Percentiles rank a stretch among this genome's conserved stretches.
Conservation (phyloP, 208 protist genomes). For the Naegleria gruberi region DNA sequence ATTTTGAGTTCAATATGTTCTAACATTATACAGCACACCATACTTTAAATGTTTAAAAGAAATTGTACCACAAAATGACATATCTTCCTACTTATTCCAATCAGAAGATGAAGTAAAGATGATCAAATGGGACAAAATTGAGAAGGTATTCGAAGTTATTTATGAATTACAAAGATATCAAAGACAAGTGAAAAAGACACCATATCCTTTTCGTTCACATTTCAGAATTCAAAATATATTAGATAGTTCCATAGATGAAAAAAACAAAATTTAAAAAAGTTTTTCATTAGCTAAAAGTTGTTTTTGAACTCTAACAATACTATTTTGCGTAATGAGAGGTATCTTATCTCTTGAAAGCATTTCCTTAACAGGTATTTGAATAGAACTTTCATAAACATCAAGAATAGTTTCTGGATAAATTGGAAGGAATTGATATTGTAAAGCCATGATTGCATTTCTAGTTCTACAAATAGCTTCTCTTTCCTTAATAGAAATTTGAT, state of each 20-base stretch:
- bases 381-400: neutral
- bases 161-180: neutral
- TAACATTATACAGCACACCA: neutral
- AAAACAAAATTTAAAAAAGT: neutral
- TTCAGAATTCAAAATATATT: neutral
- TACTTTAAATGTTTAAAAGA: neutral
- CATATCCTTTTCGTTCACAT: neutral
- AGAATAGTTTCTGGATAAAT: slow-evolving; percentile 20
- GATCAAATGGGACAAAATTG: neutral
- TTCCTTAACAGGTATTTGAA: neutral
- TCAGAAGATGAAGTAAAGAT: neutral
- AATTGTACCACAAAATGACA: neutral
- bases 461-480: neutral
- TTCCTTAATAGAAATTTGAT: neutral
- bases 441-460: neutral
- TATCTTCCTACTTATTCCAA: neutral
- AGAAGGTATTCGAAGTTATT: neutral
- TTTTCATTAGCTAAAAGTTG: neutral
- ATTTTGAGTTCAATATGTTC: neutral
- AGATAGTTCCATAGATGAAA: neutral
- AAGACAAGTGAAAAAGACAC: neutral
- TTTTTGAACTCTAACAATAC: slow-evolving; percentile 12
- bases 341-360: neutral
- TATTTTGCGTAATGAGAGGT: neutral
- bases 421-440: slow-evolving; percentile 2